Conservation (phyloP, 805 yeast genomes). For the Saccharomyces mikatae region DNA sequence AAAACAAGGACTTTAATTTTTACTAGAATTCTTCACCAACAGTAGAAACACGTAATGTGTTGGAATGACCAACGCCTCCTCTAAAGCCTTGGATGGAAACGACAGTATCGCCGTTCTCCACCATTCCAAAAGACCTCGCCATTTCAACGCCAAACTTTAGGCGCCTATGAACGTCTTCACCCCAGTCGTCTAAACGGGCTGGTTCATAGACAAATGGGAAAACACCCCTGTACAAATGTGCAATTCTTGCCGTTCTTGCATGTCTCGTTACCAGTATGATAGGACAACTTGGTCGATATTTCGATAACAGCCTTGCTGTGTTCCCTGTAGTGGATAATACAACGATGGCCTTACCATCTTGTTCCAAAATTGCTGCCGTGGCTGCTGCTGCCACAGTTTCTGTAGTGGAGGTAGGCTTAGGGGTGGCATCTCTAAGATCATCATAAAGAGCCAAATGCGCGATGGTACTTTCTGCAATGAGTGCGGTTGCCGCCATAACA, state of each 20-base stretch:
- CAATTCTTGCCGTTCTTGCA: conserved; percentile 84
- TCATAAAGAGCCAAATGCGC: conserved; percentile 78
- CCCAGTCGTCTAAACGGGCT: conserved; percentile 68
- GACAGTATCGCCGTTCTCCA: conserved; percentile 79
- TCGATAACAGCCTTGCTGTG: conserved; percentile 92
- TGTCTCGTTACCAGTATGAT: conserved; percentile 97
- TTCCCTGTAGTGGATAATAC: conserved; percentile 92
- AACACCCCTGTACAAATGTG: conserved; percentile 96
- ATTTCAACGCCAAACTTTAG: conserved; percentile 85
- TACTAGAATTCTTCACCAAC: conserved; percentile 37
- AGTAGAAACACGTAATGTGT: conserved; percentile 88
- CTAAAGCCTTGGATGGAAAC: conserved; percentile 98
- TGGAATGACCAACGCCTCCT: conserved; percentile 97
- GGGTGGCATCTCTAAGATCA: conserved; percentile 79
- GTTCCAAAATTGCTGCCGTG: conserved; percentile 93
- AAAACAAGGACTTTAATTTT: neutral
- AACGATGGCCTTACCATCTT: conserved; percentile 91
- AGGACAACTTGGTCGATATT: conserved; percentile 96
- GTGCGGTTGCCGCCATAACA: conserved; percentile 96
- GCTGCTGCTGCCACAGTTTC: conserved; percentile 98
- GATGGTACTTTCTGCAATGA: conserved; percentile 94
- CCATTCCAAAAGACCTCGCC: conserved; percentile 79
- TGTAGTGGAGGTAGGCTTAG: conserved; percentile 82
- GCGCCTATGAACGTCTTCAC: conserved; percentile 91
- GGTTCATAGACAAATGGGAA: conserved; percentile 85